Evolutionary conservation across 768 basidiomycete species (phyloP), one percentile per base, ranked within the genome.

Genomic region (Pulveroboletus sp.): DNA sequence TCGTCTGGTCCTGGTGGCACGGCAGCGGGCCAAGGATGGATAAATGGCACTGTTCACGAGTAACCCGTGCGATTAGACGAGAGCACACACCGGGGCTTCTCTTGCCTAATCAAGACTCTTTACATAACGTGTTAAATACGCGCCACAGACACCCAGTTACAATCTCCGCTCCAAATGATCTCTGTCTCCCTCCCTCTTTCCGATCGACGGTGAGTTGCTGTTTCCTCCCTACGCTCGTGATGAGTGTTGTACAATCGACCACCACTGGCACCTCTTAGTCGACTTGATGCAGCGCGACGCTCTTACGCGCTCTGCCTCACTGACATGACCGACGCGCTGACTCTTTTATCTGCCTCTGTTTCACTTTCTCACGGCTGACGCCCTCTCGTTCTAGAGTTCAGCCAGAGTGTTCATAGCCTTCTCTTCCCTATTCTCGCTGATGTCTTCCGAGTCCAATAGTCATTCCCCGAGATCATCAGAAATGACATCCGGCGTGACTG

Each of bases 241-340:
- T 78, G 88, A 90, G 88, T 78, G 86, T 89, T 87, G 86, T 79
- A 75, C 65, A 63, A 62, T 71, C 84, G 80, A 77, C 77, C 75
- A 70, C 63, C 47, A 78, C 80, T 90, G 87, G 88, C 86, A 35
- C 15, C 35, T 35, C 35, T n/a, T 35, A 35, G 35, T 35, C 35
- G 15, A 35, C 35, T n/a, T 36, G 35, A 36, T 36, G n/a, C 35
- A 36, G n/a, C 8, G n/a, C n/a, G 8, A 36, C 35, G 7, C 2
- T 5, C 15, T 12, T 32, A 32, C 5, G 31, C 3, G 10, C 11
- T 35, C 35, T n/a, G 35, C 14, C 15, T 35, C 35, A 35, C 35
- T n/a, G 35, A 33, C 87, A 89, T 90, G 66, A 82, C 82, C 81
- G 73, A 72, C 72, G 66, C 69, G 74, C 76, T 76, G 77, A 80